Conservation (phyloP, 495 filamentous ascomycete species). For the Penicillium verhagenii region DNA sequence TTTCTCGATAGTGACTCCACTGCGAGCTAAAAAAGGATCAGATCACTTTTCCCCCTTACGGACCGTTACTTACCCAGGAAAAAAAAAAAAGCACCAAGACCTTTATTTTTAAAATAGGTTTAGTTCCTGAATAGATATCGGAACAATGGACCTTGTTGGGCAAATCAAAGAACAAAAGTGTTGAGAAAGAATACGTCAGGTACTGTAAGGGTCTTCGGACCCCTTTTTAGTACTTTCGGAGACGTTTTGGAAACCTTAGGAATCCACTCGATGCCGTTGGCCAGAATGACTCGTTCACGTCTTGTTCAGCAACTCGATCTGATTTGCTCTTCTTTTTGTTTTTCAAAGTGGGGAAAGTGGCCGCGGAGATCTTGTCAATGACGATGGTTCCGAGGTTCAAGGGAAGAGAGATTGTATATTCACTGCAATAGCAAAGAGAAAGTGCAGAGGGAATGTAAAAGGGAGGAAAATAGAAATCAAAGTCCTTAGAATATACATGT, state of each 20-base stretch:
- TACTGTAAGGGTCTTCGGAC: not conserved
- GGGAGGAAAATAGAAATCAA: not conserved
- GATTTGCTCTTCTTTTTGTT: constrained; percentile 1
- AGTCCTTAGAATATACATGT: not conserved
- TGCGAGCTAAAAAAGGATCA: no score
- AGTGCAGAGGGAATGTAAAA: not conserved
- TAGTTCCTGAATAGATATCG: no score
- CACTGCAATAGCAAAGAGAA: not conserved
- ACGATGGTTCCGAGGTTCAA: not conserved
- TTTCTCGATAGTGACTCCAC: not conserved
- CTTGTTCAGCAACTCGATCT: not conserved
- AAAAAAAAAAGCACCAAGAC: no score
- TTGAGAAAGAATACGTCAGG: constrained; percentile 9
- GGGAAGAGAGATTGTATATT: not conserved
- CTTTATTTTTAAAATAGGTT: no score
- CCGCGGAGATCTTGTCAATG: not conserved
- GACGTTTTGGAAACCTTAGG: constrained; percentile 4
- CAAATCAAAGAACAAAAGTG: not conserved
- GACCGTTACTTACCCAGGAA: no score
- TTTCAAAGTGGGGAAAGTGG: not conserved
- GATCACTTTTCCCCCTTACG: no score
- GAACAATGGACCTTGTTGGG: not conserved
- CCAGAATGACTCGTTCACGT: not conserved
- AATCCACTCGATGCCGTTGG: constrained; percentile 9
- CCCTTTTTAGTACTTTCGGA: not conserved